phyloP scores from a whole-genome alignment of 352 stramenopile species.

The Phytophthora lateralis region DNA sequence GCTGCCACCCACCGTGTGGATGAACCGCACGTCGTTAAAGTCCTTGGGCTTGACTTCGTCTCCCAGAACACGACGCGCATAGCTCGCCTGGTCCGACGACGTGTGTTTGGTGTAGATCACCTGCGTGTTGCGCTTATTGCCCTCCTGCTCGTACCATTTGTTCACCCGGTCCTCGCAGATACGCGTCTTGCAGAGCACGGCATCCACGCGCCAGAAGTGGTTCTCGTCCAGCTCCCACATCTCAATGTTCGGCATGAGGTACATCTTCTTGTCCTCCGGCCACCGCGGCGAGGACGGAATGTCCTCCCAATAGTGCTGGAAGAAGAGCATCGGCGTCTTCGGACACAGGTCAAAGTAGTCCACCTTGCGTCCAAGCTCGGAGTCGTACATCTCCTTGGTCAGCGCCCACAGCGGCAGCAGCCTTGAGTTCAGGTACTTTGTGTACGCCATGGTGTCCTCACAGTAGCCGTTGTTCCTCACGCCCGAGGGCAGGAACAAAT shows the following conservation, averaged over 20 bases:
- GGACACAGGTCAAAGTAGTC: constrained; percentile 60
- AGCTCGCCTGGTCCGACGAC: constrained; percentile 50
- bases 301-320: constrained; percentile 58
- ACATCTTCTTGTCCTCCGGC: constrained; percentile 48
- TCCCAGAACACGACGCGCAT: constrained; percentile 29
- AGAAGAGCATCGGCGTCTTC: constrained; percentile 44
- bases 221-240: constrained; percentile 54
- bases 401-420: constrained; percentile 52
- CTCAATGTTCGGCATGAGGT: constrained; percentile 51
- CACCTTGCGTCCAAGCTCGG: constrained; percentile 25
- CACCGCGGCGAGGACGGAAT: constrained; percentile 32
- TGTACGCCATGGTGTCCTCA: constrained; percentile 61
- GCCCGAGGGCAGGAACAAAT: constrained; percentile 57
- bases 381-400: constrained; percentile 39
- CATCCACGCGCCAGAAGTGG: constrained; percentile 47
- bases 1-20: constrained; percentile 45
- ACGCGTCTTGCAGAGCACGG: constrained; percentile 52
- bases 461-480: constrained; percentile 57
- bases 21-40: constrained; percentile 42
- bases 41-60: constrained; percentile 40
- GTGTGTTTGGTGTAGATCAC: constrained; percentile 73
- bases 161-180: constrained; percentile 48
- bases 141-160: constrained; percentile 60
- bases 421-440: constrained; percentile 49
- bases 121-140: constrained; percentile 48